Evolutionary conservation across 768 basidiomycete genomes (phyloP), one percentile per base, ranked within the genome.

Genomic region (Mycena vulgaris): DNA sequence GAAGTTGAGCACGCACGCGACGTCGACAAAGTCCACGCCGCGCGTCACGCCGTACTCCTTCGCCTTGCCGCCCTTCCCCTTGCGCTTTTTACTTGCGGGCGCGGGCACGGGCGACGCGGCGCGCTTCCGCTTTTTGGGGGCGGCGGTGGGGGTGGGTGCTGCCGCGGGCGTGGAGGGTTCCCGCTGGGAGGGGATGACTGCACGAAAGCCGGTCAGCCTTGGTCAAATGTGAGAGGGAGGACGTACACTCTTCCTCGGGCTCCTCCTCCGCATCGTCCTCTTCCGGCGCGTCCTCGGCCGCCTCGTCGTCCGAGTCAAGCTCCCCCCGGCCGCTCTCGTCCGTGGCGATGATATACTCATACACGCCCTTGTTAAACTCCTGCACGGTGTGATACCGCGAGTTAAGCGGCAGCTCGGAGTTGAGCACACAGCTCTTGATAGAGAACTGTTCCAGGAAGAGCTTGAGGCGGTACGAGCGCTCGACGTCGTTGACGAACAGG

Each of bases 371-470:
- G 81, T 99, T 99, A 78, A 99, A 99, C 80, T 98, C 98, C 75
- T 99, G 97, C 1, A 99, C 98, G 2, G 93, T 93, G 76, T 99
- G 98, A 76, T 96, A 91, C 92, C 97, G 89, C 23, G 97, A 98
- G 78, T 98, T 98, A 63, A 99, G 82, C 0, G 98, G 98, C 33
- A 99, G 83, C 81, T 99, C 98, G 17, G 95, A 95, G 77, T 99
- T 98, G 28, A 99, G 87, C 1, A 99, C 97, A 74, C 97, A 98
- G 73, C 92, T 93, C 81, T 96, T 96, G 79, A 99, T 94, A 0
- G 95, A 96, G 75, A 98, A 99, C 80, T 98, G 96, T 75, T 99
- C 98, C 47, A 99, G 85, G 83, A 99, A 99, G n/a, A 99, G 89
- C 79, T 98, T 98, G 69, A 99, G 86, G 61, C 96, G 93, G 80